These are phyloP conservation scores for Colletotrichum theobromicola DNA, from an alignment of 2,329 filamentous ascomycete species.

Conservation along the genomic window DNA sequence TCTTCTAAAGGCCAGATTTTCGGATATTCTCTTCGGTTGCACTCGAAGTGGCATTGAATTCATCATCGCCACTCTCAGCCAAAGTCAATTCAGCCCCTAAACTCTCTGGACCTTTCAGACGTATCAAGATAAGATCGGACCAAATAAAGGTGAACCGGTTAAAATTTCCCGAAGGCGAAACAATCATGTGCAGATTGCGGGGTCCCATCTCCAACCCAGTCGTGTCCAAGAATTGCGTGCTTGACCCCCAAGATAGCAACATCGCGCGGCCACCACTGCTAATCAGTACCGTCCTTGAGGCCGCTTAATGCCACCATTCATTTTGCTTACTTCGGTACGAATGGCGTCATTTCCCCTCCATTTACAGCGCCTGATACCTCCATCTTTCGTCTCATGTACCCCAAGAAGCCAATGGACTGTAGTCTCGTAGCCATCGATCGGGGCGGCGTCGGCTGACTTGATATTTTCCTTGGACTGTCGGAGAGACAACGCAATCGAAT, in stretches of 20 bases:
- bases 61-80: background rate
- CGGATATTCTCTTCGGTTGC: background rate
- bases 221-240: constrained; percentile 16
- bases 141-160: background rate
- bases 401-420: background rate
- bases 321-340: background rate
- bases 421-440: background rate
- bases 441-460: constrained; percentile 5
- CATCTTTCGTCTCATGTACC: background rate
- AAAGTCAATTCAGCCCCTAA: background rate
- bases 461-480: background rate
- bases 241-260: constrained; percentile 15
- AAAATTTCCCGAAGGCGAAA: background rate
- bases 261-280: constrained; percentile 8
- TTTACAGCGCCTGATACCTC: background rate
- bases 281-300: background rate
- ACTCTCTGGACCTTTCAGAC: background rate
- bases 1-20: background rate
- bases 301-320: background rate
- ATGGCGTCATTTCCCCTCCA: constrained; percentile 16
- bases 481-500: constrained; percentile 49
- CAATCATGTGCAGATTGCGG: constrained; percentile 4
- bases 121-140: background rate
- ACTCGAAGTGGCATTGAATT: background rate
- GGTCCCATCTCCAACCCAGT: background rate